phyloP scores from a whole-genome alignment of 768 basidiomycete species.

The Kondoa subrosea region DNA sequence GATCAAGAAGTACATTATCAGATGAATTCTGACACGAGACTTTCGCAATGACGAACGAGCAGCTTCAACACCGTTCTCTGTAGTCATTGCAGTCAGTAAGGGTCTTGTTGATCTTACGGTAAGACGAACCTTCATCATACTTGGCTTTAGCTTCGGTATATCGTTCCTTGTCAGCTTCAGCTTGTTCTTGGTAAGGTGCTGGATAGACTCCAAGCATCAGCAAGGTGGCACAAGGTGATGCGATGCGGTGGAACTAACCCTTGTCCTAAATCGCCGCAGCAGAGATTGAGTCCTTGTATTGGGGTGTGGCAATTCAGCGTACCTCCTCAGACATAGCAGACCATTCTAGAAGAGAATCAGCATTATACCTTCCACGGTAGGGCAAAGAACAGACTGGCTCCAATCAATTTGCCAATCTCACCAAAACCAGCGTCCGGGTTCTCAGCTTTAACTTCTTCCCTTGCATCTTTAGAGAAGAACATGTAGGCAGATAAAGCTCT shows the following conservation, averaged over 20 bases:
- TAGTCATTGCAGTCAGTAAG: not conserved
- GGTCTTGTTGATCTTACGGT: not conserved
- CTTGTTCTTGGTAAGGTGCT: not conserved
- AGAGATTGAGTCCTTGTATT: too few relatives aligned
- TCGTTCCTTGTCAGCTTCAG: not conserved
- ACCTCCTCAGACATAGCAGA: not conserved
- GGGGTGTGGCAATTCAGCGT: not conserved
- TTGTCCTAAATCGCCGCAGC: not conserved
- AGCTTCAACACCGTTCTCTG: not conserved
- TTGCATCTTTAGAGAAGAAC: conserved; percentile 10
- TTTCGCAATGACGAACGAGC: not conserved
- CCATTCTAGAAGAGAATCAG: not conserved
- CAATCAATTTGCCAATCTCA: conserved; percentile 9
- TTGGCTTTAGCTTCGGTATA: not conserved
- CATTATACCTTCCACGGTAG: not conserved
- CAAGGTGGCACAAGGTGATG: too few relatives aligned
- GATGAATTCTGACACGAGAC: not conserved
- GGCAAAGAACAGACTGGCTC: not conserved
- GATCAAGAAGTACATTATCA: not conserved
- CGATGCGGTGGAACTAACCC: too few relatives aligned
- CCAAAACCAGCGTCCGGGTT: conserved; percentile 1
- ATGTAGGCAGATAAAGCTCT: conserved; percentile 4
- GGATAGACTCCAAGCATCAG: too few relatives aligned
- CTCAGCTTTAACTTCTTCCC: conserved; percentile 2
- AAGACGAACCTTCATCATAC: not conserved